Base-by-base conservation (phyloP, 164 flowering plant genomes). In the Kingdonia uniflora region DNA sequence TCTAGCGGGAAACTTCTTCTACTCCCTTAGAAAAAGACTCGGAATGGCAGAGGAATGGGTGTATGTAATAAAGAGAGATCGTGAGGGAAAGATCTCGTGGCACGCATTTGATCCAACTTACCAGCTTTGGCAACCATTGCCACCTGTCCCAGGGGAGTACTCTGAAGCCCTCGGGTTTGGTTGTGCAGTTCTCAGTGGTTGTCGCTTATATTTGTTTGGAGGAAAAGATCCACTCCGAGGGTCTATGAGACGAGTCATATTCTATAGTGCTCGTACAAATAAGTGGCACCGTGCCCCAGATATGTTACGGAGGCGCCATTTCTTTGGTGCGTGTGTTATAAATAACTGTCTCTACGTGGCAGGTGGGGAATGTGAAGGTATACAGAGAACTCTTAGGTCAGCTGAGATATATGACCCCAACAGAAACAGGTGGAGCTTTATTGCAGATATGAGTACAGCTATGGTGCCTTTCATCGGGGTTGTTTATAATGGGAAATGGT, bases 21-120 rank as follows among this genome's bases (percentile, higher is more conserved):
- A 87, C 57, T 83, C 96, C 38, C 79, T 80, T 0, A 62, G 97
- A 57, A 87, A 76, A 60, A 81, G 68, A 51, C 80, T 82, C 19
- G 95, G 97, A 41, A 80, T 91, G 81, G 89, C 95, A 22, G 97
- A 91, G 58, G 97, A 91, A 64, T 91, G 97, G 97, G 84, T 91
- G 11, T 91, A 91, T 69, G 92, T 91, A 42, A 74, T 91, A 55
- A 91, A 85, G 74, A 65, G 97, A 68, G 97, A 91, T 46, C 89
- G 95, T 16, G 97, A 87, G 65, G 87, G 96, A 38, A 76, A 73
- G 62, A 87, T 87, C 33, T 87, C 95, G 3, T 85, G 95, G 95
- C 95, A 87, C 71, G 96, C 97, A 6, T 91, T 83, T 73, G 96
- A 91, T 51, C 95, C 96, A 6, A 70, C 70, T 5, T 75, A 77